phyloP scores from a whole-genome alignment of 331 rosid species.

The Pyrus hybrid region DNA sequence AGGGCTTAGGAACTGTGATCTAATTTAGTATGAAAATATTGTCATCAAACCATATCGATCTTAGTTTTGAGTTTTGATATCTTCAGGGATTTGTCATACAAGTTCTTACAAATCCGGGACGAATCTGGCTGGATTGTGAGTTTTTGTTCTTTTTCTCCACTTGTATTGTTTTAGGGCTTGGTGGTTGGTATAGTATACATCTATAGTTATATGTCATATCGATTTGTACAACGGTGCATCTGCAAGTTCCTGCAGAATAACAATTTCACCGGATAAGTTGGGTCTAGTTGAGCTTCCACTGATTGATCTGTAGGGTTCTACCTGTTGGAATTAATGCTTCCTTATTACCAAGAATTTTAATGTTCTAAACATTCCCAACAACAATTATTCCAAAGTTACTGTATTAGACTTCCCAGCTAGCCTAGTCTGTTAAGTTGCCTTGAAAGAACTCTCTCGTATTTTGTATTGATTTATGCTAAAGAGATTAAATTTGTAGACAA shows the following conservation, averaged over 20 bases:
- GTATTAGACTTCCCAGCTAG: too few relatives aligned
- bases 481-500: too few relatives aligned
- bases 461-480: too few relatives aligned
- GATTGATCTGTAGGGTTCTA: slow-evolving; percentile 39
- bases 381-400: too few relatives aligned
- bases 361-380: too few relatives aligned
- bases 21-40: too few relatives aligned
- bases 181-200: not conserved
- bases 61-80: not conserved
- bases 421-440: too few relatives aligned
- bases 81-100: slow-evolving; percentile 58
- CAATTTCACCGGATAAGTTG: slow-evolving; percentile 64
- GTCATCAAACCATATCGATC: not conserved
- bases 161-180: too few relatives aligned
- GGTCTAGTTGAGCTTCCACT: slow-evolving; percentile 62
- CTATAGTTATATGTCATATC: not conserved
- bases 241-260: slow-evolving; percentile 63
- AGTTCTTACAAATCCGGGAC: slow-evolving; percentile 58
- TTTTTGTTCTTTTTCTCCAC: not conserved
- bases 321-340: not conserved
- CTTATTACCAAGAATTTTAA: too few relatives aligned
- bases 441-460: too few relatives aligned
- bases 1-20: too few relatives aligned
- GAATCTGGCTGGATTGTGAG: slow-evolving; percentile 42
- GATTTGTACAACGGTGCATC: not conserved